A percentile compares a stretch with the other conserved stretches of the same genome.
These are phyloP conservation scores for Flueggea neowawraea DNA, from an alignment of 441 rosid genomes.

Conservation along the genomic window DNA sequence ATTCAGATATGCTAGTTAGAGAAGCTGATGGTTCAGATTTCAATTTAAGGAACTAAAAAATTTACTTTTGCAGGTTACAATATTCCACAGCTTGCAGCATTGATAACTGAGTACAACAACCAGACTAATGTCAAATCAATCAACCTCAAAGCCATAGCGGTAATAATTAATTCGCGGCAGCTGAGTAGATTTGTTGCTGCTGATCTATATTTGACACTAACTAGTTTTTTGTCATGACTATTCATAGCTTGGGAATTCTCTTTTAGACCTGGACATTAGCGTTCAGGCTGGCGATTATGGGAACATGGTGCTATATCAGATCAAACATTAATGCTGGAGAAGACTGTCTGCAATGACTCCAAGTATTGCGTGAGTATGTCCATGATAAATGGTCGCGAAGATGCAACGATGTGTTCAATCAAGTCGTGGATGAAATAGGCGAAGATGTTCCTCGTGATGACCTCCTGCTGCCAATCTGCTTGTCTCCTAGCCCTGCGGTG, in stretches of 20 bases:
- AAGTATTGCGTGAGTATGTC: slow-evolving; percentile 15
- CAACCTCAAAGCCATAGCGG: slow-evolving; percentile 35
- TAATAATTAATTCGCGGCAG: neutral
- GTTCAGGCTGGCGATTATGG: slow-evolving; percentile 29
- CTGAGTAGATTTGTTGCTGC: neutral
- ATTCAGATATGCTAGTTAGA: neutral
- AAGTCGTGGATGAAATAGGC: slow-evolving; percentile 14
- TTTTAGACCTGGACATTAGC: slow-evolving; percentile 33
- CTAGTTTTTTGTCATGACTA: neutral
- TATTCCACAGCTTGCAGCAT: slow-evolving; percentile 33
- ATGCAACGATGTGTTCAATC: slow-evolving; percentile 25
- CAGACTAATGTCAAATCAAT: slow-evolving; percentile 13
- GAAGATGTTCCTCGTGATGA: slow-evolving; percentile 12
- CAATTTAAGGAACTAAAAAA: neutral
- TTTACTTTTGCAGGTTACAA: slow-evolving; percentile 26
- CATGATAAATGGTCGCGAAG: slow-evolving; percentile 14
- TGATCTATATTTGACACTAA: neutral
- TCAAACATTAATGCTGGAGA: slow-evolving; percentile 23
- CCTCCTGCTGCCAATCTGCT: slow-evolving; percentile 29
- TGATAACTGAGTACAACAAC: slow-evolving; percentile 29
- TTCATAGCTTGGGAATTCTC: slow-evolving; percentile 39
- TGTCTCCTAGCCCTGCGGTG: slow-evolving; percentile 1
- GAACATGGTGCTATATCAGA: slow-evolving; percentile 40
- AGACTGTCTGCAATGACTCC: slow-evolving; percentile 30
- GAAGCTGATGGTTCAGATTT: too few relatives aligned